Base-by-base conservation (phyloP, 1,139 yeast species). In the Candida pseudoviswanathii region DNA sequence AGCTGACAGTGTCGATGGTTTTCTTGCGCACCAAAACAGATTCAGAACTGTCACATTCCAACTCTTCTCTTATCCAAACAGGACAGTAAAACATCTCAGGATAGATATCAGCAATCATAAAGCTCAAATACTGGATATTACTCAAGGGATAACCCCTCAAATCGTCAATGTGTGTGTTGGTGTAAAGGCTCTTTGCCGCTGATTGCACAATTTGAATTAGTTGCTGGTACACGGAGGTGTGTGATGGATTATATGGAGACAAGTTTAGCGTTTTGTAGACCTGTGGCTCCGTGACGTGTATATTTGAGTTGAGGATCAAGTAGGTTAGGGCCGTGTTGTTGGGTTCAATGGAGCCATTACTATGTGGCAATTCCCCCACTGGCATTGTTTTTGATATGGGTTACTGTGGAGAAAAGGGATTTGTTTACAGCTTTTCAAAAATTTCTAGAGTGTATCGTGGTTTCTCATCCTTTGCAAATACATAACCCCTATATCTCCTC, bases 11-110 rank as follows among this genome's bases (percentile, higher is more conserved):
- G 3, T 39, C 38, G 21, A 10, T 10, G 4, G 29, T 22, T 26
- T 24, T 27, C 43, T 22, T 43, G 7, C 27, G 25, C 22, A 33
- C 11, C 10, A 37, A 21, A 5, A 39, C 34, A 25, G 45, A 47
- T 5, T 32, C 43, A 6, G 38, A 11, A 5, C 24, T 3, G n/a
- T 40, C 22, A 3, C 25, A 27, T 30, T 33, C 33, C 4, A 29
- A 6, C 21, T 25, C 30, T 10, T 32, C 29, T 49, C 26, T 41
- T 46, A 25, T 43, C 11, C 27, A 41, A 2, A 51, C 54, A 1
- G 65, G 62, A 10, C 61, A 57, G 45, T 55, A 64, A 48, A 64
- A 65, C 4, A 64, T 46, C 2, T 58, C 51, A 16, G 57, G 57
- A 50, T 53, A 65, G 8, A 52, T 42, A n/a, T 54, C 54, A 1